Percentiles rank a stretch among this genome's conserved stretches.
Evolutionary conservation across 495 filamentous ascomycete species (phyloP).

Genomic region (Aspergillus leporis): DNA sequence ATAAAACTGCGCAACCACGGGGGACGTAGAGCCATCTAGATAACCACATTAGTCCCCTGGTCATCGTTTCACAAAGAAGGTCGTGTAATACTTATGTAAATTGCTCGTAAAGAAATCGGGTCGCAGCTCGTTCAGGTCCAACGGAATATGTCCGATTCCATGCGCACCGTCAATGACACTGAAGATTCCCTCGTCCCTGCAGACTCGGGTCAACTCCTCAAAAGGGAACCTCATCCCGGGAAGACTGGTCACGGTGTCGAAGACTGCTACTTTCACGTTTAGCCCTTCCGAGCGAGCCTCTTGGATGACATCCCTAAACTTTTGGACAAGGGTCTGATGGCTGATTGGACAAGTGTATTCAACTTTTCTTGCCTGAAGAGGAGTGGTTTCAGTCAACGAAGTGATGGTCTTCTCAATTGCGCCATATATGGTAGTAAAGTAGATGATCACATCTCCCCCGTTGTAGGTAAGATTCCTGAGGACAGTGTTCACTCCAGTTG

Average conservation of each 20-base stretch:
- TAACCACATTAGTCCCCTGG: background rate
- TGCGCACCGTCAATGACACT: conserved; percentile 77
- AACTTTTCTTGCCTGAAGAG: conserved; percentile 44
- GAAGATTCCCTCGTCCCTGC: conserved; percentile 63
- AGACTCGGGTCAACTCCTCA: conserved; percentile 61
- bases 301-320: conserved; percentile 51
- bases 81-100: conserved; percentile 66
- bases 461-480: conserved; percentile 68
- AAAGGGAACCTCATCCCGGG: conserved; percentile 81
- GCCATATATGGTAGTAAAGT: conserved; percentile 75
- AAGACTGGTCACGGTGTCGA: conserved; percentile 73
- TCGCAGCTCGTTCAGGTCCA: conserved; percentile 61
- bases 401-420: conserved; percentile 69
- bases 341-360: conserved; percentile 56
- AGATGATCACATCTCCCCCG: conserved; percentile 61
- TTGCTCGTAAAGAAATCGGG: conserved; percentile 85
- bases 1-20: conserved; percentile 74
- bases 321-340: conserved; percentile 56
- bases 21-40: conserved; percentile 79
- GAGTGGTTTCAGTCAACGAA: conserved; percentile 64
- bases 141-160: conserved; percentile 71
- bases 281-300: conserved; percentile 43
- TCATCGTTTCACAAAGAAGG: background rate
- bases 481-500: conserved; percentile 76
- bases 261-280: conserved; percentile 61